A percentile compares a stretch with the other conserved stretches of the same genome.
phyloP scores from a whole-genome alignment of 768 basidiomycete genomes.

The Kockovaella imperatae region DNA sequence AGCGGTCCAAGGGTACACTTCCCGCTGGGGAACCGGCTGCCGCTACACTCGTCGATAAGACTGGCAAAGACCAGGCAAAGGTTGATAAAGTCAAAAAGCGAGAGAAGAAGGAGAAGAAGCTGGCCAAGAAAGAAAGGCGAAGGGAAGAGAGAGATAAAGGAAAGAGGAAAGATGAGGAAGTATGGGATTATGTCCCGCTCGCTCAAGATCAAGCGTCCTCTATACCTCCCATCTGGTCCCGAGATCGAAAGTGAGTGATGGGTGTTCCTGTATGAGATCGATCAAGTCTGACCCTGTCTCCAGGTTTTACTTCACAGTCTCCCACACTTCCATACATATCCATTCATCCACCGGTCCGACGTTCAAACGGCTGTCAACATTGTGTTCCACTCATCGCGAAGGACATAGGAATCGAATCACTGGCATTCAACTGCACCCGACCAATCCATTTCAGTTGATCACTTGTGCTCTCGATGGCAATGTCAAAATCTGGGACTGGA shows the following conservation, averaged over 20 bases:
- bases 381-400: slow-evolving; percentile 44
- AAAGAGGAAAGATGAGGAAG: slow-evolving; percentile 7
- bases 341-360: slow-evolving; percentile 75
- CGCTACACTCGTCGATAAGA: too few species aligned
- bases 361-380: slow-evolving; percentile 67
- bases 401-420: slow-evolving; percentile 57
- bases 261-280: slow-evolving; percentile 5
- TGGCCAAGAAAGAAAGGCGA: neutral
- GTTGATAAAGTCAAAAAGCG: neutral
- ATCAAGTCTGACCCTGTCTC: slow-evolving; percentile 9
- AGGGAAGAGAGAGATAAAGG: neutral
- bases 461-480: slow-evolving; percentile 77
- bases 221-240: slow-evolving; percentile 68
- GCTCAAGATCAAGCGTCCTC: slow-evolving; percentile 30
- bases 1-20: too few species aligned
- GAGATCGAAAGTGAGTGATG: slow-evolving; percentile 65
- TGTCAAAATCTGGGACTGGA: slow-evolving; percentile 85
- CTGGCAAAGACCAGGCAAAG: neutral
- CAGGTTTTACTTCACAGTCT: slow-evolving; percentile 81
- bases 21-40: too few species aligned
- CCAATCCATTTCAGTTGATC: slow-evolving; percentile 81
- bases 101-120: slow-evolving; percentile 1
- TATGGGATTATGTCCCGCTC: slow-evolving; percentile 30
- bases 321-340: slow-evolving; percentile 74
- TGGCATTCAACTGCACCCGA: slow-evolving; percentile 66